Evolutionary conservation across 2,329 filamentous ascomycete species (phyloP), one percentile per base, ranked within the genome.

Genomic region (Colletotrichum karsti): DNA sequence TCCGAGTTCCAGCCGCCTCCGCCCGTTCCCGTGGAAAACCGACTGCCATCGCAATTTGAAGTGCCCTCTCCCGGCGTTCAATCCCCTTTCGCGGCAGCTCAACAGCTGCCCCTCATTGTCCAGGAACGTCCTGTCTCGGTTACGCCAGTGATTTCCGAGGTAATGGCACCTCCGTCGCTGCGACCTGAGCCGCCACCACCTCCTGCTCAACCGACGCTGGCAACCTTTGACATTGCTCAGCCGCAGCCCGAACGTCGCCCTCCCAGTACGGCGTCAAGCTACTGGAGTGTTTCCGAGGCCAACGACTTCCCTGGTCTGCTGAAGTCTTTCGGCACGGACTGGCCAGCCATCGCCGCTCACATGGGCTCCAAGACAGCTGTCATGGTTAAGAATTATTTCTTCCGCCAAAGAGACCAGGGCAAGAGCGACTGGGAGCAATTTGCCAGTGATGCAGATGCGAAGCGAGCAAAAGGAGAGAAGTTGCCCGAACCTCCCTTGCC

Each of bases 361-460:
- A 94, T 96, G 91, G 91, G 91, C 55, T 93, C 92, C 5, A 95
- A 95, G 80, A 95, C 93, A 18, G 87, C 91, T 63, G 92, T 92
- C n/a, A 96, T 96, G 93, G 89, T 92, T 24, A 91, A 91, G 73
- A 92, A 92, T 73, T 92, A 90, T 73, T 92, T 88, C 71, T 83
- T 86, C 24, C 85, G 90, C 5, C 87, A 90, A 73, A 88, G 89
- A 74, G 89, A 91, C 71, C 83, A 85, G 69, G 80, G 82, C 18
- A 88, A 88, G 71, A 78, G 81, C 3, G 88, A 90, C 56, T 91
- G 88, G 85, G 88, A 89, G 67, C 78, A 77, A 6, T 84, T 91
- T 65, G 88, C 89, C 2, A 81, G 80, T 56, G 88, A 91, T 50
- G 89, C 90, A 15, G 88, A 92, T 70, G 80, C 78, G 26, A 89